phyloP scores from a whole-genome alignment of 2,329 filamentous ascomycete genomes.

The Aspergillus ruber region DNA sequence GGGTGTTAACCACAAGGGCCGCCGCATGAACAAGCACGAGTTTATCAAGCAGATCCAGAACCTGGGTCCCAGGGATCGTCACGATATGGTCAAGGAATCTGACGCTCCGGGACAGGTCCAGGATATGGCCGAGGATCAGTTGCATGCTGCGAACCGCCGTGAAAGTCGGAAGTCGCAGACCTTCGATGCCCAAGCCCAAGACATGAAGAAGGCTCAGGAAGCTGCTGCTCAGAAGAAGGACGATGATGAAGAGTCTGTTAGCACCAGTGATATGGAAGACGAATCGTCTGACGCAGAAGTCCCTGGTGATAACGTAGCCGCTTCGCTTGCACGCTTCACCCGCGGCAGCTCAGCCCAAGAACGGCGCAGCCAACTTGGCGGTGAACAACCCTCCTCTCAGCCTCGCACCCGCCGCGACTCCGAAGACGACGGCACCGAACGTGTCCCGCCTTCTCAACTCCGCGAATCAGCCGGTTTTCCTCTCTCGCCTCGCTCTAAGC shows the following conservation, averaged over 20 bases:
- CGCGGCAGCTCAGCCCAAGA: conserved; percentile 32
- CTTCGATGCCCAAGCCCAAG: conserved; percentile 9
- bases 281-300: conserved; percentile 18
- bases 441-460: conserved; percentile 33
- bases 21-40: conserved; percentile 58
- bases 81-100: conserved; percentile 38
- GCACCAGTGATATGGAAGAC: background rate
- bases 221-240: background rate
- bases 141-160: conserved; percentile 19
- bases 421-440: conserved; percentile 39
- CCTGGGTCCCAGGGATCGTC: conserved; percentile 54
- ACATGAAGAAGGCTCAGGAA: conserved; percentile 6
- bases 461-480: conserved; percentile 26
- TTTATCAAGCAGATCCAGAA: conserved; percentile 58
- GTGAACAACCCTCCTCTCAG: conserved; percentile 16
- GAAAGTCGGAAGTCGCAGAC: conserved; percentile 19
- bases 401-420: conserved; percentile 29
- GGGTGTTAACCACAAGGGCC: conserved; percentile 43
- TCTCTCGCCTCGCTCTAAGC: conserved; percentile 12
- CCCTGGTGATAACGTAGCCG: conserved; percentile 31
- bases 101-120: conserved; percentile 36
- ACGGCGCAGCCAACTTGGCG: conserved; percentile 30
- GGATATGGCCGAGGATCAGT: conserved; percentile 28
- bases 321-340: conserved; percentile 32
- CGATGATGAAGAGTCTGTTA: conserved; percentile 16